Evolutionary conservation across 2,329 filamentous ascomycete genomes (phyloP).

Genomic region (Penicillium janthinellum): DNA sequence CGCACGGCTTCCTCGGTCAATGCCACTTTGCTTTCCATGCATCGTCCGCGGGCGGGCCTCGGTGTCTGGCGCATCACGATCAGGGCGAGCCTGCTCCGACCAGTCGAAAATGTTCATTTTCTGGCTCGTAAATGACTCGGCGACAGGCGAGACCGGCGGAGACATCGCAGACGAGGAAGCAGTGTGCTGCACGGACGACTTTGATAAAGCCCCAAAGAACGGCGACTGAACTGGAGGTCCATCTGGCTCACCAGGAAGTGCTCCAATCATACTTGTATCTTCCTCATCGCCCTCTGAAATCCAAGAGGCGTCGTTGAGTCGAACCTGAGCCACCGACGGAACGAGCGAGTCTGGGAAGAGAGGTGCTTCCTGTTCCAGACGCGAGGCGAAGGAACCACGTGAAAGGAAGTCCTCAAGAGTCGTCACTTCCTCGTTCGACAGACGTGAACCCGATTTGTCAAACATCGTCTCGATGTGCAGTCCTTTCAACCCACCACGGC

Average conservation of each 20-base stretch:
- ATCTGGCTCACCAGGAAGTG: constrained; percentile 29
- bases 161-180: constrained; percentile 6
- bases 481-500: constrained; percentile 55
- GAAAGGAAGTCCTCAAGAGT: constrained; percentile 53
- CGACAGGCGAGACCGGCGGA: constrained; percentile 5
- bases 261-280: constrained; percentile 31
- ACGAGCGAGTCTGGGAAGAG: constrained; percentile 22
- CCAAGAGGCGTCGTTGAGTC: constrained; percentile 22
- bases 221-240: constrained; percentile 10
- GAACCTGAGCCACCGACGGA: constrained; percentile 15
- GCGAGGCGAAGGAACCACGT: constrained; percentile 45
- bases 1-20: constrained; percentile 58
- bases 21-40: constrained; percentile 63
- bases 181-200: constrained; percentile 2
- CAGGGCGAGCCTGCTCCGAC: constrained; percentile 60
- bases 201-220: constrained; percentile 11
- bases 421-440: constrained; percentile 46
- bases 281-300: constrained; percentile 34
- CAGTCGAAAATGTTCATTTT: constrained; percentile 65
- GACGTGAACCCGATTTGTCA: constrained; percentile 51
- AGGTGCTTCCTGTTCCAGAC: constrained; percentile 25
- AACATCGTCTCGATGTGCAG: constrained; percentile 66
- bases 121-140: constrained; percentile 39
- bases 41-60: constrained; percentile 63
- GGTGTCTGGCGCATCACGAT: constrained; percentile 55